These are phyloP conservation scores for Aegilops longissima DNA, from an alignment of 176 grass and related monocot species.

Conservation along the genomic window DNA sequence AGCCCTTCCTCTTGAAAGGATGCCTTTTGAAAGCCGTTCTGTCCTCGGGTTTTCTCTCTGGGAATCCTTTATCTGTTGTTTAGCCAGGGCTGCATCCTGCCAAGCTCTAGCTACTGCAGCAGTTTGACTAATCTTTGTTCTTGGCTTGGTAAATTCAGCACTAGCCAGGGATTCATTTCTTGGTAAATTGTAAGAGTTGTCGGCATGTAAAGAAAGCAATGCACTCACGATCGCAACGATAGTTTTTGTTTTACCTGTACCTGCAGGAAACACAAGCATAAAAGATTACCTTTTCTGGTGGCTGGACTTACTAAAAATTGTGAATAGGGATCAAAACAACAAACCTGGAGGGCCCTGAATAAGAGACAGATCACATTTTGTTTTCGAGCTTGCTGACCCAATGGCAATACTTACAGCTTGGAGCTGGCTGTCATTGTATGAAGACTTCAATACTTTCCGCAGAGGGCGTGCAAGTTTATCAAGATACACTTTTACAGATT, in stretches of 20 bases:
- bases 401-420: slow-evolving; percentile 71
- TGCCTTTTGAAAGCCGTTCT: slow-evolving; percentile 51
- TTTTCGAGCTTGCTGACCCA: slow-evolving; percentile 27
- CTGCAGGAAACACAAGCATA: slow-evolving; percentile 46
- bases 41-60: slow-evolving; percentile 51
- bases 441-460: slow-evolving; percentile 62
- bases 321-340: slow-evolving; percentile 13
- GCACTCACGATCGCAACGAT: slow-evolving; percentile 90
- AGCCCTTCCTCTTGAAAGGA: slow-evolving; percentile 63
- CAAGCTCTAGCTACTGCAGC: slow-evolving; percentile 77
- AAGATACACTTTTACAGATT: slow-evolving; percentile 53
- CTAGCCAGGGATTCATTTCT: slow-evolving; percentile 23
- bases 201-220: slow-evolving; percentile 60
- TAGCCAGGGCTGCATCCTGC: slow-evolving; percentile 88
- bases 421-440: slow-evolving; percentile 86
- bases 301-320: slow-evolving; percentile 9
- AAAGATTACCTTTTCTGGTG: background rate
- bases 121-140: slow-evolving; percentile 59
- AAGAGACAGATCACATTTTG: slow-evolving; percentile 77
- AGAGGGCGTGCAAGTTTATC: slow-evolving; percentile 57
- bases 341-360: slow-evolving; percentile 98
- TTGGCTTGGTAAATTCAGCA: slow-evolving; percentile 50
- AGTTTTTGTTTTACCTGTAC: slow-evolving; percentile 90
- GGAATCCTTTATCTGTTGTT: slow-evolving; percentile 65
- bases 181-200: slow-evolving; percentile 43